These are phyloP conservation scores for Lagerstroemia speciosa DNA, from an alignment of 345 rosid species.

Conservation along the genomic window DNA sequence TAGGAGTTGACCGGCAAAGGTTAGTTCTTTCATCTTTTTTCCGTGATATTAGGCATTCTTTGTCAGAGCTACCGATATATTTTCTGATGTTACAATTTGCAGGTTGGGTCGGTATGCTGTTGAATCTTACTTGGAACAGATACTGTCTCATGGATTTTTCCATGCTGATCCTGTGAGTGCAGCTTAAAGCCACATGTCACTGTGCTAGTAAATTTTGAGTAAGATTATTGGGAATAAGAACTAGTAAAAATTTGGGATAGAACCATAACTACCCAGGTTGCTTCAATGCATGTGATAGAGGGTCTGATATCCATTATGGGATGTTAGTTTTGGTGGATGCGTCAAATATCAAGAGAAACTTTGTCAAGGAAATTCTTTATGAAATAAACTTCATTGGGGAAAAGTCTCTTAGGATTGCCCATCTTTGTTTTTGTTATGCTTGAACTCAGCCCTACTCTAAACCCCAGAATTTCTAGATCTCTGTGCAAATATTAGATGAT, in stretches of 20 bases:
- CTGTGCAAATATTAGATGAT: background rate
- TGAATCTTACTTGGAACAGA: conserved; percentile 98
- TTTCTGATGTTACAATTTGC: conserved; percentile 16
- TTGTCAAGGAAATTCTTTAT: background rate
- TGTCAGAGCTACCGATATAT: background rate
- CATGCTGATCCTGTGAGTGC: conserved; percentile 92
- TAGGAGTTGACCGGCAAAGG: conserved; percentile 95
- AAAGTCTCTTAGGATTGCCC: background rate
- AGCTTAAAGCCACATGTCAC: background rate
- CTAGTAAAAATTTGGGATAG: background rate
- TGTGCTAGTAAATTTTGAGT: conserved; percentile 2
- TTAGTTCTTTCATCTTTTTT: conserved; percentile 10
- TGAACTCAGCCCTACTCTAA: background rate
- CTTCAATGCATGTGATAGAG: background rate
- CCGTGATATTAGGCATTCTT: background rate
- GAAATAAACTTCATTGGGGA: background rate
- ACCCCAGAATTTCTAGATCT: too few species aligned
- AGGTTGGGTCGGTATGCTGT: conserved; percentile 94
- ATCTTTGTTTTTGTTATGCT: background rate
- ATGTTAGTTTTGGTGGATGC: background rate
- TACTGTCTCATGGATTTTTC: conserved; percentile 94
- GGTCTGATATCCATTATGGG: background rate
- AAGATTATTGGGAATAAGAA: background rate
- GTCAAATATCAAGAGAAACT: background rate
- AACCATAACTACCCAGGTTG: background rate